Base-by-base conservation (phyloP, 2,329 filamentous ascomycete species). In the Fusarium succisae region DNA sequence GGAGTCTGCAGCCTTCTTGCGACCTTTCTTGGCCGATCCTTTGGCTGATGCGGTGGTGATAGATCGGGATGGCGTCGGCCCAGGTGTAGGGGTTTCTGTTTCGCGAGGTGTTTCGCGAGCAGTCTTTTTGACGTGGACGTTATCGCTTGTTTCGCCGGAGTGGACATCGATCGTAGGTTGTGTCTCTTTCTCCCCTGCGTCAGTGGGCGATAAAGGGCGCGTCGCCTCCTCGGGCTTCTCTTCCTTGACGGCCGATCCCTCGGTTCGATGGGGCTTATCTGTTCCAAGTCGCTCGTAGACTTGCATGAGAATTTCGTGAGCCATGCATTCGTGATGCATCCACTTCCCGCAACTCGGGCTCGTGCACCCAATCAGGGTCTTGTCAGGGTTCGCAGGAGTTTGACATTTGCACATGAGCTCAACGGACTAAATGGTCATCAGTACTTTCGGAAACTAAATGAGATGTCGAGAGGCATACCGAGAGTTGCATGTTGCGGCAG, bases 261-360 rank as follows among this genome's bases (percentile, higher is more conserved):
- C 77, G 18, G 80, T 75, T 45, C 82, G 79, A 74, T 90, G 87
- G 6, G 88, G 87, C 71, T 84, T 87, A 65, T 87, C 84, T 57
- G 80, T 82, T 43, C 88, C 87, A 13, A 91, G 81, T 60, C 84
- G 83, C 37, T 86, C 82, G 77, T 84, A 90, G 1, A 87, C 86
- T 37, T 83, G 83, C 76, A 83, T 81, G 18, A 91, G 83, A 8
- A 87, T 84, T 20, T 89, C 86, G 74, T 90, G 86, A 38, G 86
- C 82, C n/a, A 92, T 83, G 74, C 91, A 92, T 51, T 90, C 87
- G 63, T 89, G 86, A 74, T 92, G 91, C 67, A 92, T 86, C 91
- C 91, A 92, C 61, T 85, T 86, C 59, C 85, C 86, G 78, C 91
- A 92, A 5, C 80, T 77, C 18, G 84, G 77, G 66, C 86, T 87